Evolutionary conservation across 495 filamentous ascomycete species (phyloP), one percentile per base, ranked within the genome.

Genomic region (Talaromyces borbonicus): DNA sequence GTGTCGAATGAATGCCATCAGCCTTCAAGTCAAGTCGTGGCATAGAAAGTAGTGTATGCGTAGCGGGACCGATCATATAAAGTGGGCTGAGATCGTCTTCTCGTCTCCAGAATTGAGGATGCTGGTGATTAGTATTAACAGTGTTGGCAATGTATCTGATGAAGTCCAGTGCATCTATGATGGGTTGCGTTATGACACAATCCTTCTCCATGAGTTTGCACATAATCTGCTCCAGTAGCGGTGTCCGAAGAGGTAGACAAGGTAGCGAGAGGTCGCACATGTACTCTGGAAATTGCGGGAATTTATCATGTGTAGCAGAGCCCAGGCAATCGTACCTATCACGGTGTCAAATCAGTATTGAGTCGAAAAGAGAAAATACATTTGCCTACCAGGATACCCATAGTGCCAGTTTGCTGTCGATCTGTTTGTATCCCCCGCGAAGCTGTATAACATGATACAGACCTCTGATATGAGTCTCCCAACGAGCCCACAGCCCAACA

Each of bases 401-500:
- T 2, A 46, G 19, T 23, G 43, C 8, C 9, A 46, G 27, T 15
- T 46, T 46, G 18, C 19, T 8, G 30, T 25, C 12, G 4, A 59
- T 43, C n/a, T 46, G 32, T 5, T 51, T 30, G 33, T 52, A 49
- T 22, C 56, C 56, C n/a, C 53, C 53, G 40, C 56, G 40, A 5
- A 54, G 39, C n/a, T 41, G 31, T 19, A 52, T 35, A 4, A 59
- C 52, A 1, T 29, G 51, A 7, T 41, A 44, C 19, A 59, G 38
- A 19, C 56, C 56, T 6, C 26, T 32, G 8, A 56, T 48, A 29
- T 59, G 53, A 16, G 50, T 49, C 4, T 25, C 38, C 49, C 51
- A 56, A 26, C 53, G 53, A 41, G 49, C 43, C 36, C 44, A 40
- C 1, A 40, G 49, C 1, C 56, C 56, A 30, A 54, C 48, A 31